A percentile compares a stretch with the other conserved stretches of the same genome.
Evolutionary conservation across 2,329 filamentous ascomycete species (phyloP).

Genomic region (Aspergillus carbonarius): DNA sequence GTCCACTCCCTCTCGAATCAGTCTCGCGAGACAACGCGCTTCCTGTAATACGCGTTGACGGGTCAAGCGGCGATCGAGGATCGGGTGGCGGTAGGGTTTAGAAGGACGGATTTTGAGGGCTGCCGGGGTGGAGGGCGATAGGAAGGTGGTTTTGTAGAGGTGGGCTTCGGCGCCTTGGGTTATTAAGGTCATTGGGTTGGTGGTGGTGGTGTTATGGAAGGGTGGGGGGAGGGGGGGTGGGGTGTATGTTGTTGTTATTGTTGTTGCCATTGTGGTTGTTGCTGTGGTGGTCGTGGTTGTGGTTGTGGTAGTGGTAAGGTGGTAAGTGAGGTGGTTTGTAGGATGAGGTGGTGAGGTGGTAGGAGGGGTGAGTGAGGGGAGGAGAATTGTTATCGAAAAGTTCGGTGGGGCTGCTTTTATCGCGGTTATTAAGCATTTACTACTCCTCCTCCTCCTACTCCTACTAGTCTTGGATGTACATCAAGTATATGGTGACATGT

Average conservation of each 20-base stretch:
- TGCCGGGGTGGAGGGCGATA: constrained; percentile 64
- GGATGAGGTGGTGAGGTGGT: neutral
- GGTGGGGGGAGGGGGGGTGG: constrained; percentile 56
- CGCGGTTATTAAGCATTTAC: too few relatives aligned
- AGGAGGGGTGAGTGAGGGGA: neutral
- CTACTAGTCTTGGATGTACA: too few relatives aligned
- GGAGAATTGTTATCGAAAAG: neutral
- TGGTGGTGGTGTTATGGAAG: constrained; percentile 52
- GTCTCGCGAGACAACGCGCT: constrained; percentile 78
- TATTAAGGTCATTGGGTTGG: constrained; percentile 66
- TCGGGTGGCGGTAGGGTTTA: constrained; percentile 89
- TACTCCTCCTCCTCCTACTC: too few relatives aligned
- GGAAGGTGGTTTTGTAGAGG: constrained; percentile 82
- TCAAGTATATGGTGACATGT: neutral
- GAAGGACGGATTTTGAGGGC: constrained; percentile 88
- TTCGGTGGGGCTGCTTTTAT: neutral
- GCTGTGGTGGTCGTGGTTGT: neutral
- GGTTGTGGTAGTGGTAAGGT: neutral
- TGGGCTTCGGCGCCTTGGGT: constrained; percentile 95
- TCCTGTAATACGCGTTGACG: constrained; percentile 85
- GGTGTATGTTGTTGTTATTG: neutral
- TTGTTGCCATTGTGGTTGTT: neutral
- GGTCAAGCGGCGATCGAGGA: constrained; percentile 83
- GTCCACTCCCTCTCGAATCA: constrained; percentile 71
- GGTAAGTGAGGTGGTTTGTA: neutral